These are phyloP conservation scores for Cladosporium sp. DNA, from an alignment of 2,329 filamentous ascomycete genomes.

Conservation along the genomic window DNA sequence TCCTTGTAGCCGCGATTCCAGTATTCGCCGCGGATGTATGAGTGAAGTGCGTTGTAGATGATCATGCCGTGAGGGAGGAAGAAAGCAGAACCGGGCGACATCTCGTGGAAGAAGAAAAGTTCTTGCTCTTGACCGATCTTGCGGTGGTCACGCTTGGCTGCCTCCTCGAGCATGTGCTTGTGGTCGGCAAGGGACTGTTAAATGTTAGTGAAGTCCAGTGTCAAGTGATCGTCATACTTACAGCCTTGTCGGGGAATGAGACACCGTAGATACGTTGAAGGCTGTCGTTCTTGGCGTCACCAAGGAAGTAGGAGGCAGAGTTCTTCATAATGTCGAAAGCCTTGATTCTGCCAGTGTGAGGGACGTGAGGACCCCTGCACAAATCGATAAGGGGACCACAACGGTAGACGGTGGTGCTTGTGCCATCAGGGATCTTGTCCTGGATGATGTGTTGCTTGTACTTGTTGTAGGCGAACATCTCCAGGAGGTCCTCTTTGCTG, in stretches of 20 bases:
- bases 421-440: constrained; percentile 83
- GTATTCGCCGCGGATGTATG: constrained; percentile 81
- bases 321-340: constrained; percentile 91
- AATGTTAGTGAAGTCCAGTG: not conserved
- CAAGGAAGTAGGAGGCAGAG: constrained; percentile 84
- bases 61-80: constrained; percentile 88
- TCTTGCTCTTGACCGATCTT: constrained; percentile 94
- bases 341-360: constrained; percentile 89
- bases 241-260: constrained; percentile 95
- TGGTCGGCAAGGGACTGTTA: constrained; percentile 65
- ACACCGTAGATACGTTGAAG: constrained; percentile 96
- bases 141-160: constrained; percentile 93
- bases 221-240: constrained; percentile 36
- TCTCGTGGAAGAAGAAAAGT: constrained; percentile 93
- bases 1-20: constrained; percentile 91
- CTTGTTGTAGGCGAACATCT: constrained; percentile 97
- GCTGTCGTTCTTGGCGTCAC: constrained; percentile 88
- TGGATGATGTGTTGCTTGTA: constrained; percentile 98
- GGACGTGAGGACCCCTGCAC: constrained; percentile 91
- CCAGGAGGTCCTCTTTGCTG: constrained; percentile 83
- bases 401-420: constrained; percentile 88
- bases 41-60: constrained; percentile 85
- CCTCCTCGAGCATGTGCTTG: constrained; percentile 92
- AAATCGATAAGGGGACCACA: constrained; percentile 93
- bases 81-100: constrained; percentile 90